Base-by-base conservation (phyloP, 2,329 filamentous ascomycete genomes). In the Diplocarpon rosae region DNA sequence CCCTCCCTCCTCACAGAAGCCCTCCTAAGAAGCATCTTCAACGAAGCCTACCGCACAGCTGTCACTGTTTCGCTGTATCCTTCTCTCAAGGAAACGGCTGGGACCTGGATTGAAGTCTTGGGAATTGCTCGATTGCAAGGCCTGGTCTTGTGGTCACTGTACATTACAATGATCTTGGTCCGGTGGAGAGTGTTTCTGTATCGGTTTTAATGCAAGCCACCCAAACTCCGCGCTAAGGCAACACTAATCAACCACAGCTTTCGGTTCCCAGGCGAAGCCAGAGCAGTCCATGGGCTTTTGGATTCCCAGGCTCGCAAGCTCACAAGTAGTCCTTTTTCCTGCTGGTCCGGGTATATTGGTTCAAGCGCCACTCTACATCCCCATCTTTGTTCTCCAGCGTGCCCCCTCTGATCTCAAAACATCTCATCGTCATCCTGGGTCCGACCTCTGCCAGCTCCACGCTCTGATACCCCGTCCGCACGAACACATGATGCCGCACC, bases 281-380 rank as follows among this genome's bases (percentile, higher is more conserved):
- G 20, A 24, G 20, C 3, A 24, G 7, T 24, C 7, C 20, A 7
- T 7, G 7, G 20, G 20, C 7, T 24, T 7, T 24, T 7, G 20
- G 7, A 3, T 24, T 24, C 20, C 20, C 20, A 7, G 20, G 20
- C 20, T 32, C 30, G 11, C 11, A 14, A 32, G 30, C 11, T 78
- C 66, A 95, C 43, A 95, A 72, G 61, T 94, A 95, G 60, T 94
- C 87, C 78, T 95, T 95, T 77, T 96, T 96, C 67, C 80, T 80
- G 57, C 83, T 82, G 12, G 90, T 96, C 55, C 92, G 75, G 8
- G 90, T 98, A 65, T 95, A 98, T 62, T 95, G 90, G 50, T 86
- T 93, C 52, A 98, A 71, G 52, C 92, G 84, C 92, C 92, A 98
- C 66, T 98, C 92, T 4, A 93, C 80, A 65, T 98, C 92, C 3